Evolutionary conservation across 2,329 filamentous ascomycete species (phyloP), one percentile per base, ranked within the genome.

Genomic region (Fusarium circinatum): DNA sequence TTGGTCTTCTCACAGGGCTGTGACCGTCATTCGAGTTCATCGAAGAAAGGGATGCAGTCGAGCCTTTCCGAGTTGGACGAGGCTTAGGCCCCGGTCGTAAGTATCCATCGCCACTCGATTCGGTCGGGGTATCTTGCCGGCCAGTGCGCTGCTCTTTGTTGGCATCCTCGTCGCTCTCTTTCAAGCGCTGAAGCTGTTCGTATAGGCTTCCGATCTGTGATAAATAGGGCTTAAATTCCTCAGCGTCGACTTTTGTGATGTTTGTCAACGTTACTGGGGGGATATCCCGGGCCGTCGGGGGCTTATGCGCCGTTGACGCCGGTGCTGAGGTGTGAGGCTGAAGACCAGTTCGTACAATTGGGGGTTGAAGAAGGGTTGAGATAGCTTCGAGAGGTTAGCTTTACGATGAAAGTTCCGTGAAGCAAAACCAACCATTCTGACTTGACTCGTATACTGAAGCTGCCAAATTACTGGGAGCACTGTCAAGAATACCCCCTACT

Each of bases 191-290:
- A 70, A 98, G 91, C 63, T 95, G 94, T 80, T 98, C 95, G 81
- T 98, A 98, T 7, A 98, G 83, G 4, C 92, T 91, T 24, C 94
- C 95, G 41, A 98, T 93, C 81, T 98, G 94, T 8, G 91, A 88
- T 12, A 98, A 85, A 79, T 99, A 99, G 14, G 93, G 87, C 61
- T 91, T 91, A 81, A 99, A 99, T 64, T 93, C 92, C 71, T 92
- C 89, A 0, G 90, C 83, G 44, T 98, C 94, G 75, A 98, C 88
- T 77, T 93, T 93, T 17, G 92, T 89, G 51, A 98, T 94, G 77
- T 97, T 98, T 13, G 95, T 95, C 68, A 99, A 86, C 2, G 94
- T 92, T 1, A 99, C 96, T 0, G 96, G 96, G 3, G 96, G 96
- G 42, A 99, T 99, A 80, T 99, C 96, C 81, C 90, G 90, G 24